Percentiles rank a stretch among this genome's conserved stretches.
phyloP scores from a whole-genome alignment of 306 rosid species.

The Lathyrus aphaca region DNA sequence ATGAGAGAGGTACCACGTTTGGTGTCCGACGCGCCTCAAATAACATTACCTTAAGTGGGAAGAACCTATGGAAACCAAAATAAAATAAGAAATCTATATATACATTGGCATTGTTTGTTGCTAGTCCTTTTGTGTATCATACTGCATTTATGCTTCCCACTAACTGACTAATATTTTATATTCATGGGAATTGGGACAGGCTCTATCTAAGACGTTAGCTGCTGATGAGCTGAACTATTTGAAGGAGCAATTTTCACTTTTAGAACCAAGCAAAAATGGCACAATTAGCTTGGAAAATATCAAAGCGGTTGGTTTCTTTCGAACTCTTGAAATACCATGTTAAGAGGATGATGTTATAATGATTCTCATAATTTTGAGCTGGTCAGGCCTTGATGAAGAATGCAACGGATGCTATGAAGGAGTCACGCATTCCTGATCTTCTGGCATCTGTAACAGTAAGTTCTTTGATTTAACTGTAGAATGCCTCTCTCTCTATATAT shows the following conservation, averaged over 20 bases:
- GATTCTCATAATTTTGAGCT: slow-evolving; percentile 41
- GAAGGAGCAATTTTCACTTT: slow-evolving; percentile 71
- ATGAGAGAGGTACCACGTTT: no score
- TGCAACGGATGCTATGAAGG: slow-evolving; percentile 95
- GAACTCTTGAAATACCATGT: slow-evolving; percentile 14
- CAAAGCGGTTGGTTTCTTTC: slow-evolving; percentile 72
- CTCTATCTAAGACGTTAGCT: slow-evolving; percentile 80
- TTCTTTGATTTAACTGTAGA: slow-evolving; percentile 20
- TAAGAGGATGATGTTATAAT: slow-evolving; percentile 28
- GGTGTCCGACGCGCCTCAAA: no score
- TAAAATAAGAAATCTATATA: neutral
- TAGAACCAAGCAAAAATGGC: slow-evolving; percentile 82
- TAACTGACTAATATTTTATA: slow-evolving; percentile 28
- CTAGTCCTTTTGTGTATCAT: neutral
- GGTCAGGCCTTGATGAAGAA: slow-evolving; percentile 76
- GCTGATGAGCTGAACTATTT: slow-evolving; percentile 66
- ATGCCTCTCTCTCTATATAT: slow-evolving; percentile 7
- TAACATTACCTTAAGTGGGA: no score
- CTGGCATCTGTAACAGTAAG: slow-evolving; percentile 82
- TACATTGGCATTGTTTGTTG: slow-evolving; percentile 6
- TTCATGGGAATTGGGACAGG: slow-evolving; percentile 54
- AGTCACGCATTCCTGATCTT: slow-evolving; percentile 71
- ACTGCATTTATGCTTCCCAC: slow-evolving; percentile 6
- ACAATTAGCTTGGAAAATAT: slow-evolving; percentile 80
- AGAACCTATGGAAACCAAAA: no score